Evolutionary conservation across 1,284 basidiomycete species (phyloP).

Genomic region (Chalciporus piperatoides): DNA sequence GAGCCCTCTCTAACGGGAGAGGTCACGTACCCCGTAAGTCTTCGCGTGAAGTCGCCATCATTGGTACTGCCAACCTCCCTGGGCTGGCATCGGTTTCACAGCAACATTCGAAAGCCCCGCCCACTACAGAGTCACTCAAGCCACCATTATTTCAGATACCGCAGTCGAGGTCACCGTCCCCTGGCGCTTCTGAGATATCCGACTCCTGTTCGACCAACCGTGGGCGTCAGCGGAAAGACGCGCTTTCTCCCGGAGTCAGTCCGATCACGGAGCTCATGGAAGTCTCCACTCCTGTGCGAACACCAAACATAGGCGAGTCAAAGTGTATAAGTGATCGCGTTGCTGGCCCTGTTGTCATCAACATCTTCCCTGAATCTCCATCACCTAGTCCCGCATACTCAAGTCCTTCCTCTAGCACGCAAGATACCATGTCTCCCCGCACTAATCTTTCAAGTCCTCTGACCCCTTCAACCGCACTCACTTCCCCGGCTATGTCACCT

Average conservation of each 20-base stretch:
- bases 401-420: slow-evolving; percentile 29
- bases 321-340: slow-evolving; percentile 56
- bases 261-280: slow-evolving; percentile 31
- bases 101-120: slow-evolving; percentile 20
- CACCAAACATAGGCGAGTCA: slow-evolving; percentile 55
- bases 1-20: slow-evolving; percentile 12
- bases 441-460: slow-evolving; percentile 25
- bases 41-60: slow-evolving; percentile 56
- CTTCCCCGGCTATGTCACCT: slow-evolving; percentile 27
- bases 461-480: slow-evolving; percentile 27
- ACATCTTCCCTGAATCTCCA: slow-evolving; percentile 32
- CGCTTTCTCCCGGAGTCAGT: slow-evolving; percentile 31
- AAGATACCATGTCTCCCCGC: slow-evolving; percentile 30
- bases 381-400: slow-evolving; percentile 26
- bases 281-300: slow-evolving; percentile 34
- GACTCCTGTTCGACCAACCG: slow-evolving; percentile 31
- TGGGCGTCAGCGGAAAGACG: slow-evolving; percentile 35
- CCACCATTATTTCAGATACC: slow-evolving; percentile 54
- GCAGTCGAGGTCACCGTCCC: slow-evolving; percentile 47
- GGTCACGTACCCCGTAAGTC: slow-evolving; percentile 36
- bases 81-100: slow-evolving; percentile 26
- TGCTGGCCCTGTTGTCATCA: slow-evolving; percentile 55
- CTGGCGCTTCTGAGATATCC: slow-evolving; percentile 35
- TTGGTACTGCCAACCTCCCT: slow-evolving; percentile 40
- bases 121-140: slow-evolving; percentile 26